Conservation (phyloP, 768 basidiomycete genomes). For the Asterophora lycoperdoides region DNA sequence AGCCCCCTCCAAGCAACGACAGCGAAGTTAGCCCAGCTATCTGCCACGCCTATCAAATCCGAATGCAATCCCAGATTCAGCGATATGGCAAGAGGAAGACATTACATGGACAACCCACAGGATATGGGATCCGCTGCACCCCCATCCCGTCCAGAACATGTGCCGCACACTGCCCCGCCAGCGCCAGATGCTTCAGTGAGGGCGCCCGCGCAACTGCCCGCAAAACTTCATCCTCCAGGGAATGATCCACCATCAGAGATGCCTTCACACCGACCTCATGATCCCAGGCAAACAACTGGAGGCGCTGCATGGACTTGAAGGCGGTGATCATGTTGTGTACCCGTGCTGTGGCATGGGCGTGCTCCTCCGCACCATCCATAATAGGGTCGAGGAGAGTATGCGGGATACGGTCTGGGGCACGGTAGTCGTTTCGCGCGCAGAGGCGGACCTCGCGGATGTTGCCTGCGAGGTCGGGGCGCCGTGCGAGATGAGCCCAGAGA, state of each 20-base stretch:
- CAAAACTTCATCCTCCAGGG: conserved; percentile 39
- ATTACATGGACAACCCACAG: conserved; percentile 16
- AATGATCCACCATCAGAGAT: conserved; percentile 28
- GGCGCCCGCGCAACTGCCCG: conserved; percentile 25
- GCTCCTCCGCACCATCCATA: conserved; percentile 8
- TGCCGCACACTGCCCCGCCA: conserved; percentile 36
- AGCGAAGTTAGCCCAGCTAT: conserved; percentile 25
- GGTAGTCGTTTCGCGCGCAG: conserved; percentile 33
- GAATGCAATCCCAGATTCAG: background rate
- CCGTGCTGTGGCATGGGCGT: conserved; percentile 14
- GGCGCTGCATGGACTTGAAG: conserved; percentile 36
- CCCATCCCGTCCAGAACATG: conserved; percentile 32
- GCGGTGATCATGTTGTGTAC: conserved; percentile 37
- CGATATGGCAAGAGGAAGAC: too few relatives aligned
- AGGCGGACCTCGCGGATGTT: conserved; percentile 46
- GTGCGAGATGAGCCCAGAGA: conserved; percentile 50
- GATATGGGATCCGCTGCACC: conserved; percentile 31
- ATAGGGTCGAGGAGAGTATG: conserved; percentile 30
- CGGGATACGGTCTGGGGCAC: conserved; percentile 39
- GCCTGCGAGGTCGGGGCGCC: conserved; percentile 43
- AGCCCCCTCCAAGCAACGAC: conserved; percentile 24
- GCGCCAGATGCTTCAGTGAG: conserved; percentile 30
- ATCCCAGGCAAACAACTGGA: conserved; percentile 43
- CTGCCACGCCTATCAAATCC: conserved; percentile 23
- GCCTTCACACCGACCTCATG: conserved; percentile 19